Evolutionary conservation across 441 rosid species (phyloP).

Genomic region (Manihot esculenta): DNA sequence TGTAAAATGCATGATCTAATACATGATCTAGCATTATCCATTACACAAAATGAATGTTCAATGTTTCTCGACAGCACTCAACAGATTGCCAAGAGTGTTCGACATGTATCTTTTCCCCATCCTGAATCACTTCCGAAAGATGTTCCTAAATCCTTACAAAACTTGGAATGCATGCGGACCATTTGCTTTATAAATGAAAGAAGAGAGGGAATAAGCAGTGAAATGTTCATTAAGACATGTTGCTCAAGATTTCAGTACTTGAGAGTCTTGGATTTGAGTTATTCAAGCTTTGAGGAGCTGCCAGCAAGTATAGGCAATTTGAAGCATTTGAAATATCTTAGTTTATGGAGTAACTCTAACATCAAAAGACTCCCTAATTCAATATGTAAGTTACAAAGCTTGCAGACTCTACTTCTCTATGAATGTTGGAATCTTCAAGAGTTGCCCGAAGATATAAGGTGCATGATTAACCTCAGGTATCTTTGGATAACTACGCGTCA

Average conservation of each 20-base stretch:
- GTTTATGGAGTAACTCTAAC: neutral
- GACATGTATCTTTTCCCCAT: neutral
- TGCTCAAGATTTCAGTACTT: neutral
- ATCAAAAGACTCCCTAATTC: neutral
- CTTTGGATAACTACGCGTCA: neutral
- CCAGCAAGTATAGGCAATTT: neutral
- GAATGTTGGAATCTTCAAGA: neutral
- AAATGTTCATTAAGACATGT: neutral
- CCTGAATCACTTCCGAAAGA: neutral
- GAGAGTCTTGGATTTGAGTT: neutral
- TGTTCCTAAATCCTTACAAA: neutral
- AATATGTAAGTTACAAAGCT: neutral
- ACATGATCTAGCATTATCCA: neutral
- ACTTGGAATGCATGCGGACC: neutral
- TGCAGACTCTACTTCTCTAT: neutral
- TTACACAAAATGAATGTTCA: neutral
- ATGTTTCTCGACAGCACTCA: neutral
- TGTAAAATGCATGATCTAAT: too few relatives aligned
- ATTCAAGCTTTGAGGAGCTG: neutral
- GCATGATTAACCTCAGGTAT: neutral
- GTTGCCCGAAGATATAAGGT: slow-evolving; percentile 2
- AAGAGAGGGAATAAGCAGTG: too few relatives aligned
- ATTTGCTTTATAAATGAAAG: neutral
- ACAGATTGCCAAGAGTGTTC: neutral
- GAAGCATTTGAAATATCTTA: slow-evolving; percentile 5